Evolutionary conservation across 1,139 yeast species (phyloP), one percentile per base, ranked within the genome.

Genomic region (Pichia sp.): DNA sequence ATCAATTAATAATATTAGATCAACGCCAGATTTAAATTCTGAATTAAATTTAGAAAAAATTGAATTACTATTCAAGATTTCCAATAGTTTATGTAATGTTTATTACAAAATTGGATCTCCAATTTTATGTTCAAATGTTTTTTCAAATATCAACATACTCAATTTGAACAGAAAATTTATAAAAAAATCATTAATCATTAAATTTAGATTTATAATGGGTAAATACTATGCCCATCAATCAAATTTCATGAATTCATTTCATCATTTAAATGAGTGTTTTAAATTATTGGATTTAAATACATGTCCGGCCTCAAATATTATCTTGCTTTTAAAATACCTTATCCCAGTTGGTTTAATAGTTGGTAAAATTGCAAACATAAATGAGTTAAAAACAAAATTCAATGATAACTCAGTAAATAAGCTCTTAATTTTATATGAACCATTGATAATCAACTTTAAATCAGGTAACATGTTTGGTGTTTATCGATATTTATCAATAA

Each of bases 141-240:
- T 86, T 66, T 78, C 88, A 43, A 87, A 86, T 63, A 79, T 87
- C 72, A 83, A 81, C 59, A 81, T 82, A 33, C 78, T 88, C 25
- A 71, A 74, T 38, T 69, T 84, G 46, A 63, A 65, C 46, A 60
- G 49, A 22, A 66, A 64, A 43, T 74, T 83, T 58, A 83, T 79
- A 53, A 71, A 80, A 5, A 67, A 70, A 45, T 68, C 79, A 1
- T 83, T 83, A 56, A 80, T 79, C 52, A 74, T 86, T 6, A 84
- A 82, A 59, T 87, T 84, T 65, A 70, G 93, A 50, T 87, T 74
- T 64, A 79, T 83, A 61, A 72, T 86, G 45, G 90, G 90, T 0
- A 75, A 82, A 51, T 87, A 79, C 62, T 81, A 83, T 60, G 66
- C 87, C 48, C 75, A 80, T 44, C 83, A 83, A 54, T 77, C 80